Evolutionary conservation across 371 early-diverging fungal species (phyloP), one percentile per base, ranked within the genome.

Genomic region (Fennellomyces sp.): DNA sequence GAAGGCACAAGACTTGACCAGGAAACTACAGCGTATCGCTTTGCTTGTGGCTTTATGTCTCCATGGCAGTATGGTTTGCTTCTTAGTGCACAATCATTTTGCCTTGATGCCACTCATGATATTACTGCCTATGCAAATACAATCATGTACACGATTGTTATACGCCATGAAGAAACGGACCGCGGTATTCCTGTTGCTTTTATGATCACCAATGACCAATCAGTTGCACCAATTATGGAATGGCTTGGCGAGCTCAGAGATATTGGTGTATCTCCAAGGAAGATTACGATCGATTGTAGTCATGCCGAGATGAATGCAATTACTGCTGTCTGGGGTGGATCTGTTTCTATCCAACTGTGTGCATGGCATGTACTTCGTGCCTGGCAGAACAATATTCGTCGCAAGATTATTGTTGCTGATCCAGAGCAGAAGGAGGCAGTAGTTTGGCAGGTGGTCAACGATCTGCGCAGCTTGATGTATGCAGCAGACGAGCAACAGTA

Each of bases 21-120:
- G n/a, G 35, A 13, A 6, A 33, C 35, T 33, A 6, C 8, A 6
- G 6, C 35, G 13, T 33, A 6, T 33, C 12, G n/a, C n/a, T 55
- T 38, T 31, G 33, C 55, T 36, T 35, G 12, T n/a, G 36, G 7
- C 38, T 55, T 55, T 31, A 7, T 12, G n/a, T 17, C 55, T 6
- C 11, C 36, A 25, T 55, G 55, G 55, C 55, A 55, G 19, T 23
- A 26, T 19, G 2, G 5, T 2, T 19, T 38, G 1, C 23, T 56
- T 2, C 1, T 39, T 19, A 27, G 6, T 27, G 17, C 36, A 28
- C 26, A 3, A n/a, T 1, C 2, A 1, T 12, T 56, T 29, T 60
- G 52, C 42, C 30, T 59, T 11, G 60, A 52, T 52, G 60, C 59
- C 21, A 51, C 59, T 19, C 59, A 59, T 51, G 21, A 51, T n/a